phyloP scores from a whole-genome alignment of 2,329 filamentous ascomycete species.

The Epichloe bromicola region DNA sequence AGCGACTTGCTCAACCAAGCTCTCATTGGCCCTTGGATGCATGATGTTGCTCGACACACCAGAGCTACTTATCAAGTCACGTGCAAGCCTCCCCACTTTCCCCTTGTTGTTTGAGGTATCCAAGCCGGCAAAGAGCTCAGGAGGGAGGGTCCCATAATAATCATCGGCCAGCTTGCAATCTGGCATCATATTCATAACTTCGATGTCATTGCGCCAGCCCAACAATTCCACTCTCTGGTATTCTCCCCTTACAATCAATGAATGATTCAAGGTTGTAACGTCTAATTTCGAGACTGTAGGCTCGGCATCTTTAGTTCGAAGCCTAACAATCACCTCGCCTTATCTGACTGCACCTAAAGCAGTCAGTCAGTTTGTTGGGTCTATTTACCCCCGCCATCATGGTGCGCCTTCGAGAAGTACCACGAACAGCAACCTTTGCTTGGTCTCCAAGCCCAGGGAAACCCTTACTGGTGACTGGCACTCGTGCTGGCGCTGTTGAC shows the following conservation, averaged over 20 bases:
- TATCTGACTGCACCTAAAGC: conserved; percentile 8
- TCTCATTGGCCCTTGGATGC: neutral
- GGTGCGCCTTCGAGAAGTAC: conserved; percentile 94
- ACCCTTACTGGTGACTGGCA: conserved; percentile 84
- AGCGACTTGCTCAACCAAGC: neutral
- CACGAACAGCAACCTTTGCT: conserved; percentile 90
- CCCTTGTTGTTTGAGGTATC: neutral
- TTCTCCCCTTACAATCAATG: neutral
- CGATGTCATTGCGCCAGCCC: conserved; percentile 9
- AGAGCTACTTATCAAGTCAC: neutral
- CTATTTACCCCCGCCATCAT: conserved; percentile 37
- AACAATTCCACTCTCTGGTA: conserved; percentile 7
- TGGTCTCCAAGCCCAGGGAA: conserved; percentile 76
- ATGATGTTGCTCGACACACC: neutral
- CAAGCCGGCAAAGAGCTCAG: conserved; percentile 11
- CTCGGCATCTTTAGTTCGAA: neutral
- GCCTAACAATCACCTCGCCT: neutral
- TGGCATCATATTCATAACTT: conserved; percentile 27
- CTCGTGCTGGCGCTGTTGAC: conserved; percentile 86
- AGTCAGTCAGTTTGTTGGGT: conserved; percentile 10
- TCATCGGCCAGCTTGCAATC: conserved; percentile 26
- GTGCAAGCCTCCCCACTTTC: neutral
- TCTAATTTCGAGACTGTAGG: conserved; percentile 3
- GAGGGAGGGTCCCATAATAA: conserved; percentile 7
- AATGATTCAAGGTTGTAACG: neutral